Percentiles rank a stretch among this genome's conserved stretches.
These are phyloP conservation scores for Meyerozyma sp. DNA, from an alignment of 1,139 yeast species.

Conservation along the genomic window DNA sequence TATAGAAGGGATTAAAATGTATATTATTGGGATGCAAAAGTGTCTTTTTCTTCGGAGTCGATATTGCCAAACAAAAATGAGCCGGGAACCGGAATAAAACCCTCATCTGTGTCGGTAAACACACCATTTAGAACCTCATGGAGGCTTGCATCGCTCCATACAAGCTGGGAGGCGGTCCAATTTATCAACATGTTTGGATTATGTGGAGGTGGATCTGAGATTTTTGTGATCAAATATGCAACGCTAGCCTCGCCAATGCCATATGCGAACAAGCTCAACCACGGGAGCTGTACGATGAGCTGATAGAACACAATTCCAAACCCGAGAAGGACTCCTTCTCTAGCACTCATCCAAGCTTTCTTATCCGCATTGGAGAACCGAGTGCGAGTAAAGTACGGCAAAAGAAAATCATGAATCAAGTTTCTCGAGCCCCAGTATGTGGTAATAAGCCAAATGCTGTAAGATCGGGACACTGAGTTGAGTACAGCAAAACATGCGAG, in stretches of 20 bases:
- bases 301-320: slow-evolving; percentile 49
- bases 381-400: slow-evolving; percentile 47
- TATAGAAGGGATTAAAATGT: slow-evolving; percentile 10
- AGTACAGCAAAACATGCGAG: slow-evolving; percentile 28
- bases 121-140: slow-evolving; percentile 11
- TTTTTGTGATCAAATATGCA: slow-evolving; percentile 50
- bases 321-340: slow-evolving; percentile 57
- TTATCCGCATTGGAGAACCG: slow-evolving; percentile 42
- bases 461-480: slow-evolving; percentile 25
- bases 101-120: slow-evolving; percentile 12
- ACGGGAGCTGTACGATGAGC: slow-evolving; percentile 36
- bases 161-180: slow-evolving; percentile 30
- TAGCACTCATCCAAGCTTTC: slow-evolving; percentile 47
- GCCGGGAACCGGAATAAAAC: slow-evolving; percentile 15
- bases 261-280: slow-evolving; percentile 43
- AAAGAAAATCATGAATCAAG: slow-evolving; percentile 41
- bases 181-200: slow-evolving; percentile 15
- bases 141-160: slow-evolving; percentile 20
- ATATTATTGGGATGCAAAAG: background rate
- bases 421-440: slow-evolving; percentile 44
- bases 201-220: slow-evolving; percentile 49
- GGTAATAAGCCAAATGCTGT: slow-evolving; percentile 31
- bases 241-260: slow-evolving; percentile 53
- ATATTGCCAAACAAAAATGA: slow-evolving; percentile 6
- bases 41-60: background rate